Percentiles rank a stretch among this genome's conserved stretches.
Conservation (phyloP, 2,329 filamentous ascomycete genomes). For the Aspergillus sp. region DNA sequence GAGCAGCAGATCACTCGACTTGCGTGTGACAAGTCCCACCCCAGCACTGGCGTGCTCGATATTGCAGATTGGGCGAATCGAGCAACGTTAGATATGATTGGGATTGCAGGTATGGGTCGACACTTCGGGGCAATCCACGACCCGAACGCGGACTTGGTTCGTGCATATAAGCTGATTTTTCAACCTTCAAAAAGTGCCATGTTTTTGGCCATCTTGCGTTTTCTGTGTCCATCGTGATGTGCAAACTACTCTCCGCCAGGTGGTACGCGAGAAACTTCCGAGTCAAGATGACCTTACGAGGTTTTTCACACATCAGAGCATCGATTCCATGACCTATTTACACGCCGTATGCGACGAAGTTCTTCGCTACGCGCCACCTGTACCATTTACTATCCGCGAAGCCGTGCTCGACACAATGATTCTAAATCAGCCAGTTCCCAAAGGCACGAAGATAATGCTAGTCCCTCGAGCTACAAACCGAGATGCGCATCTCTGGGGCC, state of each 20-base stretch:
- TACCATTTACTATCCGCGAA: constrained; percentile 3
- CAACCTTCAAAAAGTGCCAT: background rate
- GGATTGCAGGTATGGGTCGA: constrained; percentile 3
- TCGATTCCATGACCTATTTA: constrained; percentile 6
- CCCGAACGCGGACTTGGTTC: background rate
- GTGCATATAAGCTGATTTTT: background rate
- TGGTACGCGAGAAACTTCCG: background rate
- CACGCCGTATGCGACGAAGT: constrained; percentile 10
- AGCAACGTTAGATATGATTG: constrained; percentile 10
- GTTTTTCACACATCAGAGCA: too few relatives aligned
- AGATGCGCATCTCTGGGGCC: constrained; percentile 3
- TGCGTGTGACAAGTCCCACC: too few relatives aligned
- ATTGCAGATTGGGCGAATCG: constrained; percentile 2
- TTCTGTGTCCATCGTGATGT: background rate
- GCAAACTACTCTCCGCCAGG: background rate
- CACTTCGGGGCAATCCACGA: background rate
- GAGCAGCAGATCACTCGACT: too few relatives aligned
- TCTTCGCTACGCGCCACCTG: constrained; percentile 1
- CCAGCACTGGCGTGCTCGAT: background rate
- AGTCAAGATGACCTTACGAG: background rate
- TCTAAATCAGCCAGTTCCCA: background rate
- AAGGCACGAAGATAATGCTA: background rate
- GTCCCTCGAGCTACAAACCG: constrained; percentile 4
- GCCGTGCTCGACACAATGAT: background rate
- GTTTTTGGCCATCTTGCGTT: background rate